Percentiles rank a stretch among this genome's conserved stretches.
These are phyloP conservation scores for Xeromyces bisporus DNA, from an alignment of 495 filamentous ascomycete genomes.

Conservation along the genomic window DNA sequence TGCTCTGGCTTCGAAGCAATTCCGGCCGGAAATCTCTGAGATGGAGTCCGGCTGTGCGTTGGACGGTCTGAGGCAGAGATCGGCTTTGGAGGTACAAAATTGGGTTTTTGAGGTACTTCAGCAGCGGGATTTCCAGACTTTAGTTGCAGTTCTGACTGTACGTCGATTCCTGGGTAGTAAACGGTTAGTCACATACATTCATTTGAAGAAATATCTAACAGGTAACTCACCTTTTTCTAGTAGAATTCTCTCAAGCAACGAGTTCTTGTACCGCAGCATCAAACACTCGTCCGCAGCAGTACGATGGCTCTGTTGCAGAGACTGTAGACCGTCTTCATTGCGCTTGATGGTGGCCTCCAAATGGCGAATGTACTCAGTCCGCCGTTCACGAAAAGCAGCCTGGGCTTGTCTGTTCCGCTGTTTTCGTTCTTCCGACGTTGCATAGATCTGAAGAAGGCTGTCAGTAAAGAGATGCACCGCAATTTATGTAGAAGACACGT, in stretches of 20 bases:
- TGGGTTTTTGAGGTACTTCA: constrained; percentile 42
- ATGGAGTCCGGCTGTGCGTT: constrained; percentile 51
- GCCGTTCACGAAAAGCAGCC: constrained; percentile 87
- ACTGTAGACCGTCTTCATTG: constrained; percentile 85
- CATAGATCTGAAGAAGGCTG: too few species aligned
- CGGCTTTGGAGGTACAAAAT: constrained; percentile 31
- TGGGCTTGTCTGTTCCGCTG: constrained; percentile 95
- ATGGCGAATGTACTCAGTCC: constrained; percentile 98
- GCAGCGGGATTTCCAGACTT: constrained; percentile 59
- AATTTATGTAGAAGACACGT: constrained; percentile 7
- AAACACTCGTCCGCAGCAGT: constrained; percentile 92
- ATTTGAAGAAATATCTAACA: too few species aligned
- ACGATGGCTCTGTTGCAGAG: constrained; percentile 83
- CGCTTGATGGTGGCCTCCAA: constrained; percentile 94
- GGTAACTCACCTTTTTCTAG: constrained; percentile 66
- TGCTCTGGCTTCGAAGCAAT: constrained; percentile 57
- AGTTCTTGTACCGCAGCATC: constrained; percentile 98
- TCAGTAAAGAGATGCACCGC: too few species aligned
- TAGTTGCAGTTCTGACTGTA: constrained; percentile 81
- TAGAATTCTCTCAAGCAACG: constrained; percentile 81
- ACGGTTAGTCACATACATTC: constrained; percentile 8
- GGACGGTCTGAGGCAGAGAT: constrained; percentile 55
- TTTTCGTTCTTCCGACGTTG: constrained; percentile 94
- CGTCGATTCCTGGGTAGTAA: constrained; percentile 62
- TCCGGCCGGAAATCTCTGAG: constrained; percentile 49